Evolutionary conservation across 208 protist species (phyloP).

Genomic region (Naegleria lovaniensis): DNA sequence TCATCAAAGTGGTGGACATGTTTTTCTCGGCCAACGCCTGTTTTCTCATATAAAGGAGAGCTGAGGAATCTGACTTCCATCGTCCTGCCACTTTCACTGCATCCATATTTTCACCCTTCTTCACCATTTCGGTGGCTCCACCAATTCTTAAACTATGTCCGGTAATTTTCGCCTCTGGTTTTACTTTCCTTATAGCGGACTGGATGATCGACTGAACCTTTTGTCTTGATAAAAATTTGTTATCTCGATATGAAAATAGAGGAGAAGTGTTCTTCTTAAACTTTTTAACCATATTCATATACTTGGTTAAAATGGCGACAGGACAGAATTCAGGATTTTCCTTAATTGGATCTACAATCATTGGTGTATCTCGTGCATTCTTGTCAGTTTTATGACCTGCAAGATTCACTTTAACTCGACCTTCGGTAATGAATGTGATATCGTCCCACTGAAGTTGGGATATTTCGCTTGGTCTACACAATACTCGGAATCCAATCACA

Average conservation of each 20-base stretch:
- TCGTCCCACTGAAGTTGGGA: not conserved
- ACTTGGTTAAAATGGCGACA: not conserved
- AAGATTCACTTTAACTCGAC: too few relatives aligned
- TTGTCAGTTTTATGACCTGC: too few relatives aligned
- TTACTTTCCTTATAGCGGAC: too few relatives aligned
- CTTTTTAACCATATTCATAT: not conserved
- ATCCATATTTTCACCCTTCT: too few relatives aligned
- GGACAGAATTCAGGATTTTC: not conserved
- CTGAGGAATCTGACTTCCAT: too few relatives aligned
- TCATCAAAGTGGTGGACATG: too few relatives aligned
- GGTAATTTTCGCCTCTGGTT: not conserved
- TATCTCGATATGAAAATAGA: not conserved
- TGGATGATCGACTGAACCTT: too few relatives aligned
- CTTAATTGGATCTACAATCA: not conserved
- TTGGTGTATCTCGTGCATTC: not conserved
- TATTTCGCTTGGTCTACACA: not conserved
- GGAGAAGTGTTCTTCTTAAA: not conserved
- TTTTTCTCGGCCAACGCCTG: too few relatives aligned
- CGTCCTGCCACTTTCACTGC: too few relatives aligned
- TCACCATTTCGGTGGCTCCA: not conserved
- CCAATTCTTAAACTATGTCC: not conserved
- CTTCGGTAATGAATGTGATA: not conserved
- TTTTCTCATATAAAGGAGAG: too few relatives aligned
- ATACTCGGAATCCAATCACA: not conserved
- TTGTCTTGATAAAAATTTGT: not conserved